Evolutionary conservation across 2,329 filamentous ascomycete species (phyloP).

Genomic region (Arthrobotrys sinensis): DNA sequence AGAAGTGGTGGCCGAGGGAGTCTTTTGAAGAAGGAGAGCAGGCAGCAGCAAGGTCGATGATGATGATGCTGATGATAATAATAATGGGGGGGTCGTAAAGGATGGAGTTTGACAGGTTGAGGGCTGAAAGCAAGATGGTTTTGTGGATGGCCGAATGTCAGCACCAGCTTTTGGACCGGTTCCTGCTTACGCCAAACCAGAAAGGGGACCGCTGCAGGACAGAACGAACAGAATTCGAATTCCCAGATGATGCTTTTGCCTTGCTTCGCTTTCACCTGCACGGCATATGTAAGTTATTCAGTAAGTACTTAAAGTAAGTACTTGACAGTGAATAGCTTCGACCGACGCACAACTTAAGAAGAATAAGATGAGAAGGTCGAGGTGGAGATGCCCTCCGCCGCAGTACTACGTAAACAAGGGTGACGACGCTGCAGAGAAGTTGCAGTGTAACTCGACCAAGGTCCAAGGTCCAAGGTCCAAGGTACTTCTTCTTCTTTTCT

Average conservation of each 20-base stretch:
- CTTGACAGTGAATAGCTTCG: no score
- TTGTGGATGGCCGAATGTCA: constrained; percentile 35
- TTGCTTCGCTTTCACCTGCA: background rate
- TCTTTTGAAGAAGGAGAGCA: constrained; percentile 15
- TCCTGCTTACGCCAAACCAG: constrained; percentile 44
- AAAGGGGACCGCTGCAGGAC: constrained; percentile 10
- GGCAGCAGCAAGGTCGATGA: constrained; percentile 12
- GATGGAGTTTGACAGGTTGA: constrained; percentile 23
- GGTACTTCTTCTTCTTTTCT: background rate
- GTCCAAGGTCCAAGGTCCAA: no score
- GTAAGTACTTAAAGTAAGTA: no score
- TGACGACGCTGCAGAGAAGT: constrained; percentile 44
- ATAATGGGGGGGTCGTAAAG: constrained; percentile 11
- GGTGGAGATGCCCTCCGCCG: constrained; percentile 30
- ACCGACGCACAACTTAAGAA: no score
- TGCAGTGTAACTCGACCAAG: no score
- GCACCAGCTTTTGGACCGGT: constrained; percentile 40
- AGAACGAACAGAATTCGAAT: background rate
- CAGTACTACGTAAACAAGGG: constrained; percentile 55
- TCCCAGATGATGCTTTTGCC: no score
- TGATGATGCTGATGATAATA: constrained; percentile 4
- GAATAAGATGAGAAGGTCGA: no score
- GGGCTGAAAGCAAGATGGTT: constrained; percentile 44
- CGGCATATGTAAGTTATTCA: background rate
- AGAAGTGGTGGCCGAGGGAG: background rate